These are phyloP conservation scores for Aphanomyces cochlioides DNA, from an alignment of 352 stramenopile genomes.

Conservation along the genomic window DNA sequence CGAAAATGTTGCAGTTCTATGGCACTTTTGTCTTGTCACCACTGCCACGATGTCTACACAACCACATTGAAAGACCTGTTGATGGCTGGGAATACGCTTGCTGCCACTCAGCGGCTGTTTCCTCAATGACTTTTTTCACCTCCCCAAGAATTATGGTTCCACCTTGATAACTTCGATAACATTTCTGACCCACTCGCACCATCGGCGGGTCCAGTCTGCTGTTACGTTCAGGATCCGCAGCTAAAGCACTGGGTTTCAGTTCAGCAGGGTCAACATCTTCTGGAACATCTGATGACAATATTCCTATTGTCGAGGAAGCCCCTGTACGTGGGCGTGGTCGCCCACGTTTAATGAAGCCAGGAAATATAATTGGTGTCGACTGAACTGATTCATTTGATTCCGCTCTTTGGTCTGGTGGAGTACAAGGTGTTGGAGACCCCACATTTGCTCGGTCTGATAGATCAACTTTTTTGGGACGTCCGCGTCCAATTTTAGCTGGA, in stretches of 20 bases:
- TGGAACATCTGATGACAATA: constrained; percentile 8
- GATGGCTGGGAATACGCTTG: constrained; percentile 57
- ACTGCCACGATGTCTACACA: too few relatives aligned
- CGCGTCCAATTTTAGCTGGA: constrained; percentile 13
- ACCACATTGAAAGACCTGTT: too few relatives aligned
- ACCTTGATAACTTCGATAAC: constrained; percentile 67
- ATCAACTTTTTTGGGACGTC: constrained; percentile 15
- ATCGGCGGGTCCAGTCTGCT: constrained; percentile 47
- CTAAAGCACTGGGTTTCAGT: constrained; percentile 47
- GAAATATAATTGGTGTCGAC: constrained; percentile 5
- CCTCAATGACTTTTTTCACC: constrained; percentile 75
- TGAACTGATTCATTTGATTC: neutral
- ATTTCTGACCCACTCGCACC: constrained; percentile 59
- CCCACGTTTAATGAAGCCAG: constrained; percentile 23
- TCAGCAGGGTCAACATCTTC: constrained; percentile 11
- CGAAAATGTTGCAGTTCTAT: too few relatives aligned
- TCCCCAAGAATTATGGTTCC: constrained; percentile 52
- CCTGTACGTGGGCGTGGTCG: constrained; percentile 17
- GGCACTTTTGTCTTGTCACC: too few relatives aligned
- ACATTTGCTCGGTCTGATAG: neutral
- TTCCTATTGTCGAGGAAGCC: neutral
- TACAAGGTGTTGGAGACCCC: neutral
- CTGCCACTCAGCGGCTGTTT: constrained; percentile 82
- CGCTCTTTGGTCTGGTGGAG: neutral
- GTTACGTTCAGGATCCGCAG: constrained; percentile 50